A percentile compares a stretch with the other conserved stretches of the same genome.
Conservation (phyloP, 1,284 basidiomycete species). For the Mycena sp. region DNA sequence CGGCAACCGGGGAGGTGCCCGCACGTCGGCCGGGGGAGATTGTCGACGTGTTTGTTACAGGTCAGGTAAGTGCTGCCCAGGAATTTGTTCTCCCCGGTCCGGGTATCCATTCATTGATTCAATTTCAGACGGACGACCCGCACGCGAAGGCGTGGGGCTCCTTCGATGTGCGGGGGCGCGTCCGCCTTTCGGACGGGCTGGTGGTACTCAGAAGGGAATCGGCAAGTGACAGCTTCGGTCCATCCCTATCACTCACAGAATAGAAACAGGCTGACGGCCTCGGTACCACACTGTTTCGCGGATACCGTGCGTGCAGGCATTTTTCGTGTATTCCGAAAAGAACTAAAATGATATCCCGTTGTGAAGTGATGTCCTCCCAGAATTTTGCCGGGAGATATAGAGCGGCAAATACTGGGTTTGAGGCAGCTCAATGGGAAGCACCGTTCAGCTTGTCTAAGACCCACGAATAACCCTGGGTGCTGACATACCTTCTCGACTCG, state of each 20-base stretch:
- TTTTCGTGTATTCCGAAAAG: not conserved
- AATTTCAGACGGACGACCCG: slow-evolving; percentile 53
- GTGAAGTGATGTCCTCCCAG: slow-evolving; percentile 54
- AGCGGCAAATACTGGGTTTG: slow-evolving; percentile 41
- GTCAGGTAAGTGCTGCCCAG: slow-evolving; percentile 51
- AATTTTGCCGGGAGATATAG: slow-evolving; percentile 62
- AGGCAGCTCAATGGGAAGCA: slow-evolving; percentile 56
- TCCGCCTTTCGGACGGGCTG: slow-evolving; percentile 61
- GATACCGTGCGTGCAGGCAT: slow-evolving; percentile 49
- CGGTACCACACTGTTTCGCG: slow-evolving; percentile 54
- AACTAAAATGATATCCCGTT: not conserved
- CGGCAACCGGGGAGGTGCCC: too few species aligned
- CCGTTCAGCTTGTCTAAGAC: slow-evolving; percentile 58
- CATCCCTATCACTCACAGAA: not conserved
- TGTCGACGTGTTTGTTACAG: slow-evolving; percentile 60
- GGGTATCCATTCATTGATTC: not conserved
- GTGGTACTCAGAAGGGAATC: slow-evolving; percentile 53
- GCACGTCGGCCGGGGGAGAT: too few species aligned
- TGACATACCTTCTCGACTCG: too few species aligned
- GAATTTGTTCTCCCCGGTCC: not conserved
- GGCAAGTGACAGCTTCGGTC: slow-evolving; percentile 42
- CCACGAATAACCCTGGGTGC: too few species aligned
- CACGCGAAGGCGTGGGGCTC: slow-evolving; percentile 59
- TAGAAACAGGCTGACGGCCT: slow-evolving; percentile 37
- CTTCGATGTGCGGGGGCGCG: slow-evolving; percentile 55